Conservation (phyloP, 83 land plant species). For the Larix sibirica region DNA sequence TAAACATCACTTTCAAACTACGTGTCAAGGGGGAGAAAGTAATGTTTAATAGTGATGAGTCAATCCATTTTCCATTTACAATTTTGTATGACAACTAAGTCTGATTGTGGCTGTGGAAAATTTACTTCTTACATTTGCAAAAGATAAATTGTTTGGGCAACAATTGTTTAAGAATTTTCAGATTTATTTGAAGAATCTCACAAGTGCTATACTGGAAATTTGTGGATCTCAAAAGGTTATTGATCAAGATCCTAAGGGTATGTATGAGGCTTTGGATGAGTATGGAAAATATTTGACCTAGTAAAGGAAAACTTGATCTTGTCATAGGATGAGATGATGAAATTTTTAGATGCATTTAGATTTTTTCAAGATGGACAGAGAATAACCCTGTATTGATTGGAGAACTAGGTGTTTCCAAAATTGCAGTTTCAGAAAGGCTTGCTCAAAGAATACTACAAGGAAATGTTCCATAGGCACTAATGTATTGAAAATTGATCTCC, state of each 20-base stretch:
- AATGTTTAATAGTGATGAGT: too few relatives aligned
- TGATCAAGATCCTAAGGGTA: slow-evolving; percentile 54
- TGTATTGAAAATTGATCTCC: slow-evolving; percentile 58
- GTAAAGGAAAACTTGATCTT: neutral
- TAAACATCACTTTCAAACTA: too few relatives aligned
- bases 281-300: neutral
- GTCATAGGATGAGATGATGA: neutral
- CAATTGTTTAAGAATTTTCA: slow-evolving; percentile 84
- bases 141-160: slow-evolving; percentile 91
- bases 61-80: too few relatives aligned
- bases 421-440: neutral
- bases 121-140: slow-evolving; percentile 76
- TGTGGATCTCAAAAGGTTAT: slow-evolving; percentile 89
- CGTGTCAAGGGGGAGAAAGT: too few relatives aligned
- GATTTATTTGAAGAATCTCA: slow-evolving; percentile 20
- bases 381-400: slow-evolving; percentile 4
- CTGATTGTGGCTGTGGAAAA: slow-evolving; percentile 88
- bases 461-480: too few relatives aligned
- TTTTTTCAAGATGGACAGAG: neutral
- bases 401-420: neutral
- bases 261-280: neutral
- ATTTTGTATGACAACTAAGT: too few relatives aligned
- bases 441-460: too few relatives aligned
- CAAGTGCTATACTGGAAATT: slow-evolving; percentile 69
- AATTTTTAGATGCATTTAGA: neutral